Base-by-base conservation (phyloP, 345 rosid genomes). In the Lepidium africanum region DNA sequence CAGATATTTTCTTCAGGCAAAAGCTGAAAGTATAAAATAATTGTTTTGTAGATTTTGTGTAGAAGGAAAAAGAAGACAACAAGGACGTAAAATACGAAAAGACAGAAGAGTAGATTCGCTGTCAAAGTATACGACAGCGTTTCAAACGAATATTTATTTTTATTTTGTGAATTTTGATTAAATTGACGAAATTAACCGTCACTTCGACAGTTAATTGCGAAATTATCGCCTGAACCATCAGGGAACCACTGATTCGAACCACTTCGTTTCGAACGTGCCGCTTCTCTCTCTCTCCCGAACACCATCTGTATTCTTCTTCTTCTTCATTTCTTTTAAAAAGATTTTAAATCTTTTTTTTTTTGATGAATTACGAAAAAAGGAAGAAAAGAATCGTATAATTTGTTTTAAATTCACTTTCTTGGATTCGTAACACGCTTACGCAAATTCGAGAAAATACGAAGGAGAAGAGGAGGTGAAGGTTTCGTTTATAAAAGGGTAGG, bases 401-500 rank as follows among this genome's bases (percentile, higher is more conserved):
- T 40, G 1, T 41, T 32, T 43, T 36, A 0, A 25, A 6, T 67
- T 52, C 67, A 72, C 67, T 69, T 60, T 48, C 70, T 17, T 27
- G 69, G 81, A 59, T 66, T 79, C 84, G 61, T 63, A 69, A 70
- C 80, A 47, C 63, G 42, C 53, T 35, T 52, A 50, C 72, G 59
- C 69, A 75, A 68, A 74, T 61, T 61, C 65, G 27, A 65, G 16
- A 41, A 38, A 30, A 37, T 38, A 45, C 48, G 56, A n/a, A 54
- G 1, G 33, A 30, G 33, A 6, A 27, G 32, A 27, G 32, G 38
- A 30, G 43, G 0, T 27, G 35, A 60, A 43, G 35, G 13, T 5
- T 13, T 14, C 30, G 41, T 25, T 14, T 27, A 30, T 50, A 33
- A 15, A 65, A 73, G 16, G 1, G 0, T 19, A 67, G 75, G 92